Conservation (phyloP, 768 basidiomycete species). For the Amanita phalloides region DNA sequence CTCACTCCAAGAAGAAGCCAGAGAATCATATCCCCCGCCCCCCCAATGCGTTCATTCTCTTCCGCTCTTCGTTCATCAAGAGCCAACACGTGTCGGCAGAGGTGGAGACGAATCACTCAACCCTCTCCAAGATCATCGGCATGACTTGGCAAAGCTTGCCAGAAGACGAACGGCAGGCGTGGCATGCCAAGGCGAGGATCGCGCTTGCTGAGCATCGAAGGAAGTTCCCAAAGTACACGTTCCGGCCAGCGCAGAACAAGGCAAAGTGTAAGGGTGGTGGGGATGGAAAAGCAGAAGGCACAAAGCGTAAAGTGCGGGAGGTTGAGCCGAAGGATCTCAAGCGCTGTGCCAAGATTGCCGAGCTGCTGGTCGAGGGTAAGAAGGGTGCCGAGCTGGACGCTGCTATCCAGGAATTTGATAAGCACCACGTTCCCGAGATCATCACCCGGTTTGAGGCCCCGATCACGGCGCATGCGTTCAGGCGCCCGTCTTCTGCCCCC, state of each 20-base stretch:
- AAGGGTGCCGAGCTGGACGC: slow-evolving; percentile 45
- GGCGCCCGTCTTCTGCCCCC: slow-evolving; percentile 46
- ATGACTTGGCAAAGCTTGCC: slow-evolving; percentile 73
- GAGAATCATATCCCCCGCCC: slow-evolving; percentile 70
- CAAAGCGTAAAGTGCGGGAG: slow-evolving; percentile 50
- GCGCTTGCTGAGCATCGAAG: slow-evolving; percentile 67
- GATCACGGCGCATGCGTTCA: slow-evolving; percentile 53
- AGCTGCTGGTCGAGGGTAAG: slow-evolving; percentile 46
- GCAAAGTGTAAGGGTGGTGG: slow-evolving; percentile 21
- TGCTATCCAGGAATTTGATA: slow-evolving; percentile 45
- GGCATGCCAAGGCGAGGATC: slow-evolving; percentile 62
- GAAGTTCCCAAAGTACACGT: slow-evolving; percentile 67
- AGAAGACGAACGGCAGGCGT: slow-evolving; percentile 58
- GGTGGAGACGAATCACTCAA: slow-evolving; percentile 74
- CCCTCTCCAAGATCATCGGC: slow-evolving; percentile 75
- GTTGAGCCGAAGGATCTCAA: slow-evolving; percentile 51
- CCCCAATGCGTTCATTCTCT: slow-evolving; percentile 78
- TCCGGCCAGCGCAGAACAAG: slow-evolving; percentile 48
- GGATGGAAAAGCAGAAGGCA: slow-evolving; percentile 6
- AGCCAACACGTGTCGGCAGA: slow-evolving; percentile 63
- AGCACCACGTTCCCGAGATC: slow-evolving; percentile 43
- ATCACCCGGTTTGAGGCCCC: slow-evolving; percentile 66
- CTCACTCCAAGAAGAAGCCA: slow-evolving; percentile 52
- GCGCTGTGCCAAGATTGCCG: slow-evolving; percentile 58
- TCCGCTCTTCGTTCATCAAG: slow-evolving; percentile 74